phyloP scores from a whole-genome alignment of 352 stramenopile genomes.

The Globisporangium nagaii region DNA sequence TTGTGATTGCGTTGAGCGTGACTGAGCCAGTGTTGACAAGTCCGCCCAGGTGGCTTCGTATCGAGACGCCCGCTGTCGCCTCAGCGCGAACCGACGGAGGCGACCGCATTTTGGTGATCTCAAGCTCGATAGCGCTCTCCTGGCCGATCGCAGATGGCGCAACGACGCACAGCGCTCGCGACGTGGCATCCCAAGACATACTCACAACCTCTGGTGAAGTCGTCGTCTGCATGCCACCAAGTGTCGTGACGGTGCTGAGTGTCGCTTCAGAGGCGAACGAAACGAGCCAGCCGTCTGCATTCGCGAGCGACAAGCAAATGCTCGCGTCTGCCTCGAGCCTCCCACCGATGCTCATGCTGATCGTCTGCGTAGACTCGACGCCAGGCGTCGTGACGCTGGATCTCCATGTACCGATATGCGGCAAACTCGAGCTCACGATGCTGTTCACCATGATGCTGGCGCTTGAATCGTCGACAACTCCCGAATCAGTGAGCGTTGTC shows the following conservation, averaged over 20 bases:
- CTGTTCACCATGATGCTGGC: slow-evolving; percentile 33
- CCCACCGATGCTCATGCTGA: slow-evolving; percentile 35
- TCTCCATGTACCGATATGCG: slow-evolving; percentile 21
- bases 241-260: slow-evolving; percentile 8
- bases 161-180: slow-evolving; percentile 22
- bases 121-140: slow-evolving; percentile 29
- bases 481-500: slow-evolving; percentile 33
- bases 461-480: slow-evolving; percentile 41
- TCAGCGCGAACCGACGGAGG: slow-evolving; percentile 31
- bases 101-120: slow-evolving; percentile 36
- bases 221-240: neutral
- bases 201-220: slow-evolving; percentile 5
- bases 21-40: slow-evolving; percentile 37
- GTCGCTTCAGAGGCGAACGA: slow-evolving; percentile 22
- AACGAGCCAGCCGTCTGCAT: slow-evolving; percentile 27
- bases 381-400: slow-evolving; percentile 39
- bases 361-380: slow-evolving; percentile 36
- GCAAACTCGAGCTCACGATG: slow-evolving; percentile 27
- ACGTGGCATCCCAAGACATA: slow-evolving; percentile 8
- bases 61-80: slow-evolving; percentile 8
- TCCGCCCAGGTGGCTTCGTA: slow-evolving; percentile 45
- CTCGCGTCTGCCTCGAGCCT: slow-evolving; percentile 28
- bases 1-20: slow-evolving; percentile 24
- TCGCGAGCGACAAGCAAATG: slow-evolving; percentile 29
- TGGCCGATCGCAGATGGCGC: slow-evolving; percentile 22